These are phyloP conservation scores for Xylariaceae sp. DNA, from an alignment of 2,329 filamentous ascomycete species.

Conservation along the genomic window DNA sequence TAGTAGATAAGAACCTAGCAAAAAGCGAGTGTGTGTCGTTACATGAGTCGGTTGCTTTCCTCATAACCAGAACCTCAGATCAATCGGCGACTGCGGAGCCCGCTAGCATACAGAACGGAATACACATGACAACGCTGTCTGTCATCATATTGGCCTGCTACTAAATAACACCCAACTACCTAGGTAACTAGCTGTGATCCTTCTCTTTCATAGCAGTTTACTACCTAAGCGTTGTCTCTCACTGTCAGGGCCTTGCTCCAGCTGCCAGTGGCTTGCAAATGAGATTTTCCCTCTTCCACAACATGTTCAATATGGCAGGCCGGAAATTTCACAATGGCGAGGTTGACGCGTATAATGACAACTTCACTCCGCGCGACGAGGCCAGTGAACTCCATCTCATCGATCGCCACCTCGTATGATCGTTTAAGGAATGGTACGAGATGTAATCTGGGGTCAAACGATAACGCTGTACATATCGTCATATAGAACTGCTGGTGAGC, in stretches of 20 bases:
- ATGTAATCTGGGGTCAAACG: slow-evolving; percentile 38
- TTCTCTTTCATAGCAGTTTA: background rate
- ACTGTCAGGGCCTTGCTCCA: too few relatives aligned
- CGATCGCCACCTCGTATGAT: slow-evolving; percentile 24
- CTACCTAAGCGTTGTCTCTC: too few relatives aligned
- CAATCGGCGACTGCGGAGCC: slow-evolving; percentile 33
- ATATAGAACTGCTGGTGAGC: slow-evolving; percentile 10
- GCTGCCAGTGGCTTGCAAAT: too few relatives aligned
- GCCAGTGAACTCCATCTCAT: slow-evolving; percentile 18
- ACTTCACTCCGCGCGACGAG: background rate
- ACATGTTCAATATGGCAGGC: background rate
- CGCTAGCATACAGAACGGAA: slow-evolving; percentile 38
- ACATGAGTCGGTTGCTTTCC: too few relatives aligned
- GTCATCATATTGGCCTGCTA: slow-evolving; percentile 8
- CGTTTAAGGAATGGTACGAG: slow-evolving; percentile 27
- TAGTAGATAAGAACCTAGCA: slow-evolving; percentile 39
- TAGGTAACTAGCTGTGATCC: too few relatives aligned
- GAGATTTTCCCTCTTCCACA: too few relatives aligned
- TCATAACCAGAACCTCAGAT: slow-evolving; percentile 13
- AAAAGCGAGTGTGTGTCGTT: too few relatives aligned
- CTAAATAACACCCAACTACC: too few relatives aligned
- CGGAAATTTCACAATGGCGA: background rate
- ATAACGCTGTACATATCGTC: slow-evolving; percentile 21
- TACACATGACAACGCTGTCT: slow-evolving; percentile 24
- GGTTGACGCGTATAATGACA: background rate